Evolutionary conservation across 2,329 filamentous ascomycete genomes (phyloP), one percentile per base, ranked within the genome.

Genomic region (Fusarium oligoseptatum): DNA sequence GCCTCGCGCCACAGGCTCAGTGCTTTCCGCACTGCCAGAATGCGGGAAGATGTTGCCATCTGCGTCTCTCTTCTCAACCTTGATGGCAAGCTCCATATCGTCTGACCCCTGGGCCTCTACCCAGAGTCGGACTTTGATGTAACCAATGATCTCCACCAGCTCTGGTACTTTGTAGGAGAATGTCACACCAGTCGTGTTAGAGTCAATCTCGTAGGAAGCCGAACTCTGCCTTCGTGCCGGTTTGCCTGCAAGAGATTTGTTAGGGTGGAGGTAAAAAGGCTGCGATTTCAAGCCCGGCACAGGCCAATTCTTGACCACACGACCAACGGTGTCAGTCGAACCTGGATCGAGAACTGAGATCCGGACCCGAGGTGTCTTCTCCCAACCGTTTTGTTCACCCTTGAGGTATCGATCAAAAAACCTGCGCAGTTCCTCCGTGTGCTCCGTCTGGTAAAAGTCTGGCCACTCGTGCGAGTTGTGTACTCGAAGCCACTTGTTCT

Each of bases 401-500:
- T 65, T 65, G 24, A 27, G 39, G n/a, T 61, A 65, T 9, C 22
- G 17, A 22, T 61, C 55, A 14, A 61, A 37, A 9, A 39, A 48
- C 1, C 2, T 9, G 4, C 60, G 55, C 27, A 65, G 62, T 4
- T 65, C 55, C n/a, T 65, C 55, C 4, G 55, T 24, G 1, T 45
- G 22, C 6, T 39, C 32, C 14, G 15, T 20, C 1, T 32, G 55
- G 29, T 61, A 48, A 11, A 61, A 14, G 15, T 36, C 55, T 0
- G 43, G 22, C 62, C 55, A 65, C 9, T 65, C 63, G 24, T 65
- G 55, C 15, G 27, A 60, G 6, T 55, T 55, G 14, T 48, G 55
- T 5, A 65, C 37, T 10, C 63, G 27, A 20, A 65, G 63, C 55
- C 55, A 61, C 12, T 65, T 65, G 20, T 8, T 32, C n/a, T 45